Base-by-base conservation (phyloP, 441 rosid genomes). In the Pelargonium fulgidum region DNA sequence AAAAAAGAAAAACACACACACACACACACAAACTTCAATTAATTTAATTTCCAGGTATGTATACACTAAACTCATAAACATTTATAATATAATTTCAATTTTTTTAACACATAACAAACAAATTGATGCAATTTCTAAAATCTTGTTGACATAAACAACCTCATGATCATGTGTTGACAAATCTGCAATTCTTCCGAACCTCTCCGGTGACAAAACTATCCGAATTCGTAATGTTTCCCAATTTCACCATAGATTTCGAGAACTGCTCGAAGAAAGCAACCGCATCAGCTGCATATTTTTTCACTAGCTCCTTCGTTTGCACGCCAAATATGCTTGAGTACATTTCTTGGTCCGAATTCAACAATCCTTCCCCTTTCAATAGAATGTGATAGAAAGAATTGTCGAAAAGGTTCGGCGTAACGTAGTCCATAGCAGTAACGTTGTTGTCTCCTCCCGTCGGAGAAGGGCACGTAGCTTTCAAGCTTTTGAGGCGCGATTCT, bases 301-400 rank as follows among this genome's bases (percentile, higher is more conserved):
- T 75, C 78, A 87, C 93, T 2, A 87, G 70, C 72, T 72, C 66
- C 67, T 64, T 81, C 0, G 85, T 87, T 78, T 84, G 72, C 6
- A 83, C 42, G 0, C 78, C 90, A 11, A 84, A 61, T 8, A 81
- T 5, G 78, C 96, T 89, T 7, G 92, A 80, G 48, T 87, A 83
- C 79, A 87, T 76, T 69, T 81, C 86, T 64, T 87, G 92, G 72
- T 87, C 93, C 10, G 93, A 86, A 12, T 72, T 83, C n/a, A 87
- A 69, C 59, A 87, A 45, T 19, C 93, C 93, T 64, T 84, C 87
- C 8, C 93, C 90, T 71, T 75, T 75, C 63, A 86, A 26, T 1
- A 87, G 67, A 0, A 65, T 72, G 0, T 83, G 85, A 72, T 84
- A 88, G 24, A 79, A 81, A 0, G 90, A 79, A 20, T 88, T 86